Evolutionary conservation across 345 rosid species (phyloP), one percentile per base, ranked within the genome.

Genomic region (Pugionium cornutum): DNA sequence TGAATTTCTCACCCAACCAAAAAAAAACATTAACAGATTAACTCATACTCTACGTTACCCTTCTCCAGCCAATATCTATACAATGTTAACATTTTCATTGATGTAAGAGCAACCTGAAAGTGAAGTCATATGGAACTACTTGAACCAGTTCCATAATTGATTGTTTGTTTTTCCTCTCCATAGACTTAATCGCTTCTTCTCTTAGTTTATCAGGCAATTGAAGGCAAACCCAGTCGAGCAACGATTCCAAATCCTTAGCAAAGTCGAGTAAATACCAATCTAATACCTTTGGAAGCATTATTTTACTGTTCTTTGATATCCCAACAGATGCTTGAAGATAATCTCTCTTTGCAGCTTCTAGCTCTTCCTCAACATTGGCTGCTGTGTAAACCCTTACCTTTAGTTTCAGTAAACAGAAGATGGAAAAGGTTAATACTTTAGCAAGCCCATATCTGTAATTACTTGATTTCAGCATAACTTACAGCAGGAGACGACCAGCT

Each of bases 401-500:
- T 18, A 18, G 18, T 18, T 18, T 18, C 18, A 18, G 18, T 18
- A 18, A 18, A 18, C 18, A 18, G 18, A 18, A 18, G 18, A 18
- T 18, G 18, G 37, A 50, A 69, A 68, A 58, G 44, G 8, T 37
- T 48, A 2, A 47, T 46, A 3, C 46, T 47, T 47, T 27, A 35
- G 44, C 39, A 60, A 54, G 1, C 42, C 18, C 18, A 28, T 55
- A 6, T 27, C 40, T 28, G 8, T n/a, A 49, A 35, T 4, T 25
- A 48, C 34, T 62, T 39, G 37, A 48, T 18, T 28, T 10, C 9
- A 72, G 49, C 27, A 50, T 45, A 77, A 82, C 96, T 80, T 88
- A 86, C 97, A 43, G 86, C 84, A 48, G 97, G 99, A 31, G 99
- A 94, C 34, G 99, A 84, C 95, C 91, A 82, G 76, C 99, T 94